Conservation (phyloP, 352 stramenopile genomes). For the Phytophthora quininea region DNA sequence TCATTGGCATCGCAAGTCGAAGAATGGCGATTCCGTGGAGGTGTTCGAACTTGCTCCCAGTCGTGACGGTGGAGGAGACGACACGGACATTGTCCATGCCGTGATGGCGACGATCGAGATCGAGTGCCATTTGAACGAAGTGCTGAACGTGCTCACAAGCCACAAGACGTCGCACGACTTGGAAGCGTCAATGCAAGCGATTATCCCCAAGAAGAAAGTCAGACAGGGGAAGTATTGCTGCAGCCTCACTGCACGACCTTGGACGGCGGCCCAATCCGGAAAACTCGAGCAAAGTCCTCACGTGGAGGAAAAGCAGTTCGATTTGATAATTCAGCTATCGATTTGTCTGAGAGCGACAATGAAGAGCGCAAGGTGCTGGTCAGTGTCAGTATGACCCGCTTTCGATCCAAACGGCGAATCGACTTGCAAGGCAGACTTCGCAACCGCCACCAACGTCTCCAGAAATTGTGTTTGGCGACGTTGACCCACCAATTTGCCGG, state of each 20-base stretch:
- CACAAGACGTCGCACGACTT: slow-evolving; percentile 51
- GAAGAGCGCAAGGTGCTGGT: slow-evolving; percentile 42
- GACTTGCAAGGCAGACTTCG: slow-evolving; percentile 38
- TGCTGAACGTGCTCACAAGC: slow-evolving; percentile 63
- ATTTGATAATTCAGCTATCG: slow-evolving; percentile 25
- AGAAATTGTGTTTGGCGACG: slow-evolving; percentile 46
- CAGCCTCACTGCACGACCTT: slow-evolving; percentile 34
- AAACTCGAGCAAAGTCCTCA: slow-evolving; percentile 16
- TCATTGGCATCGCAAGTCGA: slow-evolving; percentile 51
- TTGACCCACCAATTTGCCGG: slow-evolving; percentile 46
- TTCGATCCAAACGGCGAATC: slow-evolving; percentile 39
- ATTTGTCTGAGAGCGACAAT: slow-evolving; percentile 19
- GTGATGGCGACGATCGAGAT: slow-evolving; percentile 58
- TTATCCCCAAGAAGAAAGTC: slow-evolving; percentile 44
- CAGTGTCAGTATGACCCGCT: slow-evolving; percentile 46
- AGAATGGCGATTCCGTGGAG: slow-evolving; percentile 52
- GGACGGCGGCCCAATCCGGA: slow-evolving; percentile 23
- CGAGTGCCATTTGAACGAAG: slow-evolving; percentile 65
- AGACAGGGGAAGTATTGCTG: slow-evolving; percentile 39
- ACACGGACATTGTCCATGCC: slow-evolving; percentile 61
- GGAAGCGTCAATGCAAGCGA: slow-evolving; percentile 49
- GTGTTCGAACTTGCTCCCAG: slow-evolving; percentile 52
- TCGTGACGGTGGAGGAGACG: slow-evolving; percentile 36
- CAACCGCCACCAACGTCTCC: slow-evolving; percentile 31
- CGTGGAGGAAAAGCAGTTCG: slow-evolving; percentile 19